Percentiles rank a stretch among this genome's conserved stretches.
These are phyloP conservation scores for Fraxinus paxiana DNA, from an alignment of 305 asterid species.

Conservation along the genomic window DNA sequence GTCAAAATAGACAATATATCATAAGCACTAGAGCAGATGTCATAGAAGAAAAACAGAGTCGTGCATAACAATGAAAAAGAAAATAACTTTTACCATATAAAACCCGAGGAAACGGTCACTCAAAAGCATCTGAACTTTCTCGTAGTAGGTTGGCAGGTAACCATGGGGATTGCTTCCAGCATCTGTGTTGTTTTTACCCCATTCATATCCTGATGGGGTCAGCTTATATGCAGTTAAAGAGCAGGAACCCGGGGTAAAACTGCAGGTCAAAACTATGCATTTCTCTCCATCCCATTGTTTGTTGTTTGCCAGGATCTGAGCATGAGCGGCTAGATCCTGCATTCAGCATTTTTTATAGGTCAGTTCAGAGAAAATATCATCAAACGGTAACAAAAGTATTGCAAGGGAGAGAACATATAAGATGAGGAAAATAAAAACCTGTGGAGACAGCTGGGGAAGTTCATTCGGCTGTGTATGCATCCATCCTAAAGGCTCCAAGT, in stretches of 20 bases:
- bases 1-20: background rate
- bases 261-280: conserved; percentile 89
- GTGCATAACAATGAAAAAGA: background rate
- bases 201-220: conserved; percentile 89
- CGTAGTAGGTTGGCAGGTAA: conserved; percentile 86
- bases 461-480: conserved; percentile 98
- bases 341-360: conserved; percentile 5
- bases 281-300: conserved; percentile 99
- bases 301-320: conserved; percentile 73
- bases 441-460: conserved; percentile 97
- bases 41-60: background rate
- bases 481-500: conserved; percentile 98
- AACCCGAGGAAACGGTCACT: conserved; percentile 97
- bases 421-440: conserved; percentile 37
- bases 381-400: background rate
- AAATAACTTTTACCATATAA: conserved; percentile 63
- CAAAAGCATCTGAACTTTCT: conserved; percentile 95
- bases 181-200: conserved; percentile 94
- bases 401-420: background rate
- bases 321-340: conserved; percentile 80
- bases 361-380: background rate
- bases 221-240: conserved; percentile 88
- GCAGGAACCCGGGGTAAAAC: conserved; percentile 98
- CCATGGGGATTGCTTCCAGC: conserved; percentile 92
- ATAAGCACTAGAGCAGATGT: background rate